Percentiles rank a stretch among this genome's conserved stretches.
Evolutionary conservation across 495 filamentous ascomycete genomes (phyloP).

Genomic region (Glonium stellatum): DNA sequence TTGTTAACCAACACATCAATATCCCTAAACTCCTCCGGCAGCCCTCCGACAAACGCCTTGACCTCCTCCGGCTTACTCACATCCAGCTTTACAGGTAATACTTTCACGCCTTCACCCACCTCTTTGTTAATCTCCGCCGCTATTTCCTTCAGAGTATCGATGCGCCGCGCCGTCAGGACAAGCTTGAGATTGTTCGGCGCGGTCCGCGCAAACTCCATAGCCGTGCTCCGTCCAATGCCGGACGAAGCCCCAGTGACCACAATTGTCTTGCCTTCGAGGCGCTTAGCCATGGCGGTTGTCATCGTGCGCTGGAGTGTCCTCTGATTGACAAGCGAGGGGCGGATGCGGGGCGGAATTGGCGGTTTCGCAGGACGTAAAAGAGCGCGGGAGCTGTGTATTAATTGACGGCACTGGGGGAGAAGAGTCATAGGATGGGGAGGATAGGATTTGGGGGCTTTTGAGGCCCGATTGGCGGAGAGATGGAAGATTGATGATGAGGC

Average conservation of each 20-base stretch:
- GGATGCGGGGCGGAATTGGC: neutral
- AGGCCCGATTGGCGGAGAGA: neutral
- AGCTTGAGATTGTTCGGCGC: slow-evolving; percentile 74
- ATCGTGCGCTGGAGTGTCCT: slow-evolving; percentile 41
- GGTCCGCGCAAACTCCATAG: slow-evolving; percentile 86
- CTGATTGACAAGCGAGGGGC: neutral
- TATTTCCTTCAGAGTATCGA: slow-evolving; percentile 69
- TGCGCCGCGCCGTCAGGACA: slow-evolving; percentile 76
- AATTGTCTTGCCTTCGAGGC: slow-evolving; percentile 90
- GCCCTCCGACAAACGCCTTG: slow-evolving; percentile 58
- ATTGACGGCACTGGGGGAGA: neutral
- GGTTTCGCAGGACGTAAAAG: neutral
- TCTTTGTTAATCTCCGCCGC: slow-evolving; percentile 71
- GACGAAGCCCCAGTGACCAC: slow-evolving; percentile 90
- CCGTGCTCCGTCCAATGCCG: slow-evolving; percentile 80
- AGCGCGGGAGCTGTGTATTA: neutral
- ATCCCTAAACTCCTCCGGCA: slow-evolving; percentile 78
- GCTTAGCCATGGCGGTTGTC: slow-evolving; percentile 70
- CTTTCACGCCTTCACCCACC: slow-evolving; percentile 73
- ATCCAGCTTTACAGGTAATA: slow-evolving; percentile 76
- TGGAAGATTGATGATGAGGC: neutral
- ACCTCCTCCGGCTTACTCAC: slow-evolving; percentile 76
- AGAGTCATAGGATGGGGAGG: neutral
- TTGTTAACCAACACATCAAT: slow-evolving; percentile 95
- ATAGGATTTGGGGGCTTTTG: neutral